Base-by-base conservation (phyloP, 2,329 filamentous ascomycete species). In the Fusarium torulosum region DNA sequence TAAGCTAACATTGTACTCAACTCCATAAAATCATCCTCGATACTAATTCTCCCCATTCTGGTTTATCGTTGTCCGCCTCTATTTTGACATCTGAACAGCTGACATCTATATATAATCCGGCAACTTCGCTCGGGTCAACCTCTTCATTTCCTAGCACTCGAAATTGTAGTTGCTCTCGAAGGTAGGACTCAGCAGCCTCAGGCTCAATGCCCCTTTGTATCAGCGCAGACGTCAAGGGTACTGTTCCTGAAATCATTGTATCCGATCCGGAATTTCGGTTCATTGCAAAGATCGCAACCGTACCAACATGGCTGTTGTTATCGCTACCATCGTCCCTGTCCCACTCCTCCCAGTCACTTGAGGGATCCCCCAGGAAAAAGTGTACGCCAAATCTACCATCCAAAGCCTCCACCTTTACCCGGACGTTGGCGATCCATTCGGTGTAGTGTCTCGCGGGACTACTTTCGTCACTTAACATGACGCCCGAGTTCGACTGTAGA, bases 381-480 rank as follows among this genome's bases (percentile, higher is more conserved):
- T 90, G 86, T 20, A 95, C 80, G 1, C 17, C 35, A 37, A 37
- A 37, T 37, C 35, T 37, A n/a, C 35, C 35, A n/a, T 37, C 35
- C 17, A 37, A n/a, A n/a, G 35, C 35, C 17, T 37, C 35, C 63
- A 88, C 90, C 53, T 83, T 81, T 21, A 89, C 86, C 17, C 82
- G 80, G 43, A 94, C 83, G 71, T 91, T 92, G 68, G 87, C 88
- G 23, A 89, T 83, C 86, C 91, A 95, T 70, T 94, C 85, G 7
- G 81, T 82, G 71, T 88, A 88, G 11, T 74, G 73, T 43, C 77
- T 77, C 4, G 55, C 31, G 4, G 69, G 69, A 3, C 75, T 72
- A 42, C 72, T 64, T 19, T 60, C 44, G 3, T 72, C 69, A 25
- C 19, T 29, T 33, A 41, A 38, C 50, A 41, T 35, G 8, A 19